Evolutionary conservation across 345 rosid genomes (phyloP).

Genomic region (Populus simonii): DNA sequence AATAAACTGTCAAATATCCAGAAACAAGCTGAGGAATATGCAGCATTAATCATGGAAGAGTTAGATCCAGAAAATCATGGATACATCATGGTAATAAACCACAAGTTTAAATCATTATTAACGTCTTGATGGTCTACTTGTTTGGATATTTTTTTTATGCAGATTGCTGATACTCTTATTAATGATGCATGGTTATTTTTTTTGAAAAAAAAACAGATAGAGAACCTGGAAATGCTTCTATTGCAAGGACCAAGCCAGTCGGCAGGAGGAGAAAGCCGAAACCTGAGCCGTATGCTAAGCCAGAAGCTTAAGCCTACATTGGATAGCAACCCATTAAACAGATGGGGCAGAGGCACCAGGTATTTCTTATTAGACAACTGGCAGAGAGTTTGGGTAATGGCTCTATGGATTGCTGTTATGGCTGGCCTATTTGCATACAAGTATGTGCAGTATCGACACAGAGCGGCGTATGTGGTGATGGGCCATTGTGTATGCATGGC

Average conservation of each 20-base stretch:
- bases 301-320: slow-evolving; percentile 62
- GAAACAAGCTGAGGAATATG: slow-evolving; percentile 75
- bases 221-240: slow-evolving; percentile 60
- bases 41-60: slow-evolving; percentile 83
- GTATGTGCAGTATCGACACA: slow-evolving; percentile 43
- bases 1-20: slow-evolving; percentile 62
- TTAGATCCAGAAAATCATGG: slow-evolving; percentile 69
- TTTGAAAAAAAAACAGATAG: slow-evolving; percentile 46
- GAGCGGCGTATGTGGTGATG: slow-evolving; percentile 63
- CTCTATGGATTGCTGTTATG: slow-evolving; percentile 57
- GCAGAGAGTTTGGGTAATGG: slow-evolving; percentile 74
- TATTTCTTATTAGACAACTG: slow-evolving; percentile 69
- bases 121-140: not conserved
- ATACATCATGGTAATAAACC: slow-evolving; percentile 59
- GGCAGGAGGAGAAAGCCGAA: slow-evolving; percentile 57
- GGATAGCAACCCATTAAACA: slow-evolving; percentile 44
- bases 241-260: slow-evolving; percentile 56
- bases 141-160: not conserved
- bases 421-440: slow-evolving; percentile 58
- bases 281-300: slow-evolving; percentile 70
- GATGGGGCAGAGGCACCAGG: slow-evolving; percentile 37
- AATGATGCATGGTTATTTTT: not conserved
- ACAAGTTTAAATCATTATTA: not conserved
- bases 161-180: not conserved
- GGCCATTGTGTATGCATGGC: slow-evolving; percentile 66